Evolutionary conservation across 257 asterid genomes (phyloP), one percentile per base, ranked within the genome.

Genomic region (Nyctanthes arbortristis): DNA sequence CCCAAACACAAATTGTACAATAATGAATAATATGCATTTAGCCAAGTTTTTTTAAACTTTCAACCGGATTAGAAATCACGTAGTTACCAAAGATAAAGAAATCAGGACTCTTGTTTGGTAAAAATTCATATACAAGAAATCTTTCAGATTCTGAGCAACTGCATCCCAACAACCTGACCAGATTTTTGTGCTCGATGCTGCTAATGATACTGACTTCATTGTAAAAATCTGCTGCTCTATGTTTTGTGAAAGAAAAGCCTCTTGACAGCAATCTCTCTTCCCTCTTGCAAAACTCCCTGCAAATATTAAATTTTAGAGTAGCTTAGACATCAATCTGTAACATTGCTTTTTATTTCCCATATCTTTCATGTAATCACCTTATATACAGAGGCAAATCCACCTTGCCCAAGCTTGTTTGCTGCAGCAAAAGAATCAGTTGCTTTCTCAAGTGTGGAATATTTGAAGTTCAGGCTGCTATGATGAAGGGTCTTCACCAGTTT

Each of bases 331-430:
- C 27, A 31, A 22, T 64, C 5, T 12, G n/a, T 6, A 13, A 49
- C 22, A 8, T 6, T 49, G 7, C 58, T 49, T 49, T 22, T 9
- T 1, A 40, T 40, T 40, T 40, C 22, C 22, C 8, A 22, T 7
- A 18, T 7, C 16, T 34, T 7, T 29, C n/a, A 32, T 62, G 31
- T 30, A 43, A 16, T 36, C 62, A 88, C 96, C 93, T 84, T 92
- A 69, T 92, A 90, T n/a, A 93, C 98, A 4, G 93, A 87, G 61
- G 96, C 97, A 36, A 90, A 93, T 75, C 97, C 98, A 58, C 98
- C 98, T 57, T 90, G 93, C 27, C 98, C 98, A 13, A 93, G 92
- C 87, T 90, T 93, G 80, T 93, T 93, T 2, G 85, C 88, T 66
- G 88, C 92, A 18, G 84, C 87, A 60, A 93, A 93, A 30, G 88